Base-by-base conservation (phyloP, 176 grass and related monocot genomes). In the Eleusine coracana region DNA sequence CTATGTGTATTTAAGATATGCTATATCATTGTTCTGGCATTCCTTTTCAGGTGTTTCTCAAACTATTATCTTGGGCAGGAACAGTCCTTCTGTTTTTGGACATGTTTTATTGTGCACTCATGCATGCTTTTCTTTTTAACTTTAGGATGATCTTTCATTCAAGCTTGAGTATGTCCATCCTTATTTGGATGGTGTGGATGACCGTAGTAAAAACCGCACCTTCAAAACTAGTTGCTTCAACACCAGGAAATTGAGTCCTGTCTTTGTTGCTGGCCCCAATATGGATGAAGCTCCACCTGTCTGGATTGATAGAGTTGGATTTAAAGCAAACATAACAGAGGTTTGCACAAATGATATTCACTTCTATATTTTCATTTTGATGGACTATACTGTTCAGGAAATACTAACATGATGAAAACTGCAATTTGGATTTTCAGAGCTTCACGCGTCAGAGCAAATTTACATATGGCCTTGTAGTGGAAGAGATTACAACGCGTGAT, bases 281-380 rank as follows among this genome's bases (percentile, higher is more conserved):
- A 85, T 85, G 61, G 96, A 96, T 62, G 93, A 94, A 84, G 93
- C 90, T 73, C 91, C 96, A 70, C 96, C 96, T 62, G 86, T 99
- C 29, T 96, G 93, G 93, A 86, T 99, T 78, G 93, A 96, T 39
- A 91, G 96, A 70, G 85, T 92, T 83, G 96, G 96, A 52, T 86
- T 92, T 42, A 99, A 99, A 99, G 93, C 96, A 66, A 99, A 99
- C 83, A 96, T 96, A 80, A 93, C 93, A 20, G 93, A 99, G 93
- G 93, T 94, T 84, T 79, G 66, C 23, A 17, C 21, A 78, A 70
- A 41, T 75, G 15, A 68, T 52, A 16, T 60, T 9, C 44, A 44
- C 27, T 71, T 83, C 5, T 66, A 11, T 7, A 34, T 77, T 80
- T 70, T 69, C 70, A 34, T 65, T 71, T 45, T 52, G 7, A 64